Conservation (phyloP, 805 yeast species). For the Saturnispora ahearnii region DNA sequence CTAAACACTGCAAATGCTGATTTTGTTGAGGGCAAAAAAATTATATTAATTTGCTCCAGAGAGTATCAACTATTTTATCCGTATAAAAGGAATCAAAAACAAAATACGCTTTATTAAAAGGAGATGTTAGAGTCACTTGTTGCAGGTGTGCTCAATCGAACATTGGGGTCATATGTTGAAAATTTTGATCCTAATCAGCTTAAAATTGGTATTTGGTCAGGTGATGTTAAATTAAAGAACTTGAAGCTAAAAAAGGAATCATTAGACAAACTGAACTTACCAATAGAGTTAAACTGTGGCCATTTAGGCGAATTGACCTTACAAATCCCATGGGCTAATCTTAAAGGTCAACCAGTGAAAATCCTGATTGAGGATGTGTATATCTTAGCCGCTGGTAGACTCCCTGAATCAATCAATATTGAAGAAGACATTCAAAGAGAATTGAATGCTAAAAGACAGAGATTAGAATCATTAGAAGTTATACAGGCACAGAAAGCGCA, state of each 20-base stretch:
- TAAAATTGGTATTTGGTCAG: conserved; percentile 95
- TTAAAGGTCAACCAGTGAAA: conserved; percentile 88
- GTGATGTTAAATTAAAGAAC: conserved; percentile 82
- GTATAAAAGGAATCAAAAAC: background rate
- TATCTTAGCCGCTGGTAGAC: conserved; percentile 68
- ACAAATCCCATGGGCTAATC: conserved; percentile 94
- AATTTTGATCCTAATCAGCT: conserved; percentile 93
- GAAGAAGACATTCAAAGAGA: conserved; percentile 54
- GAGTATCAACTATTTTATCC: background rate
- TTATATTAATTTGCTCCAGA: background rate
- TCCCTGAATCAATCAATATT: conserved; percentile 43
- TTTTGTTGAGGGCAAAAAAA: background rate
- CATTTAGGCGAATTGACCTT: conserved; percentile 81
- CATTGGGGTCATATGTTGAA: conserved; percentile 72
- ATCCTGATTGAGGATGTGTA: conserved; percentile 80
- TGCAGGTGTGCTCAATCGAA: conserved; percentile 52
- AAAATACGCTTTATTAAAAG: background rate
- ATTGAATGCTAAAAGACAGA: conserved; percentile 54
- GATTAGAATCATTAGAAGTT: conserved; percentile 57
- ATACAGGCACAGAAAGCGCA: conserved; percentile 38
- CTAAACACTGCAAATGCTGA: background rate
- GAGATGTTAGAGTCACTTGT: conserved; percentile 58
- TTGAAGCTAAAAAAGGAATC: conserved; percentile 81
- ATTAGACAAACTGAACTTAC: conserved; percentile 74
- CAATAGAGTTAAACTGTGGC: conserved; percentile 82